Conservation (phyloP, 768 basidiomycete species). For the Ramaria sp. region DNA sequence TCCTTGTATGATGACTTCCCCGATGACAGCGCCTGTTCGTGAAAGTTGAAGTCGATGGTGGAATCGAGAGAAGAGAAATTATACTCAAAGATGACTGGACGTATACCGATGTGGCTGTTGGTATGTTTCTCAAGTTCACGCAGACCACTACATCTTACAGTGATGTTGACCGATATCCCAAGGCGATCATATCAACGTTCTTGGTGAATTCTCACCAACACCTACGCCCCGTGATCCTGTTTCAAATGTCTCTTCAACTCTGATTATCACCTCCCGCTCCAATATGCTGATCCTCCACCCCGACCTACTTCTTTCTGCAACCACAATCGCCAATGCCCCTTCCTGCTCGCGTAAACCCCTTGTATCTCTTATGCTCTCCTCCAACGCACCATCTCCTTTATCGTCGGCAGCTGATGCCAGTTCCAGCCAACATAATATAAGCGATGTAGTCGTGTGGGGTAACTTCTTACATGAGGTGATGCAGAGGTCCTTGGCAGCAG, state of each 20-base stretch:
- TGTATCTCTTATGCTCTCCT: constrained; percentile 52
- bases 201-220: constrained; percentile 34
- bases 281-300: constrained; percentile 84
- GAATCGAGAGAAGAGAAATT: constrained; percentile 24
- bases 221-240: constrained; percentile 21
- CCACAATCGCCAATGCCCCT: constrained; percentile 72
- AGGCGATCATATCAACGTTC: constrained; percentile 78
- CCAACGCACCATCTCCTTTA: constrained; percentile 25
- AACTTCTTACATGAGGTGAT: constrained; percentile 89
- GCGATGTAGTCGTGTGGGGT: constrained; percentile 57
- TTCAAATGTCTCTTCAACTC: constrained; percentile 29
- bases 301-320: constrained; percentile 85
- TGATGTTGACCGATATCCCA: background rate
- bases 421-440: constrained; percentile 28
- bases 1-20: background rate
- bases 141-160: too few relatives aligned
- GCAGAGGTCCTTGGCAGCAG: constrained; percentile 59
- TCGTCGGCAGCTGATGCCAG: constrained; percentile 36
- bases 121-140: constrained; percentile 27
- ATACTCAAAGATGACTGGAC: constrained; percentile 74
- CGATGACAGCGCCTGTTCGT: constrained; percentile 39
- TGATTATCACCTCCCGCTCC: constrained; percentile 48
- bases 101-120: constrained; percentile 45
- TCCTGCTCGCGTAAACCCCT: constrained; percentile 82
- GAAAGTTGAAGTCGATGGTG: constrained; percentile 27